phyloP scores from a whole-genome alignment of 106 monocot species.

The Cymbidium sinense region DNA sequence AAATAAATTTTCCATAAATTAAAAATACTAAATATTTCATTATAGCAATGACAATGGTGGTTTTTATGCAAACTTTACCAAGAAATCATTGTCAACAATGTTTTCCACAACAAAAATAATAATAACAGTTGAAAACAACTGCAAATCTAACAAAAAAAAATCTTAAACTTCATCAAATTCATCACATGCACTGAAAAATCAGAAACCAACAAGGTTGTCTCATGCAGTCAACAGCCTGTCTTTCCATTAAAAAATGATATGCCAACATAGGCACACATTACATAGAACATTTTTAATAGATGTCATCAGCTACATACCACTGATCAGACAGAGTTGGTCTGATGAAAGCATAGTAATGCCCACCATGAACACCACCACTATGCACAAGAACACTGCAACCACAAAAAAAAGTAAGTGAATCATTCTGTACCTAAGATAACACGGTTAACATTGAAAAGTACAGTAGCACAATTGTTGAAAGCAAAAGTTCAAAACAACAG shows the following conservation, averaged over 20 bases:
- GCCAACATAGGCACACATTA: not conserved
- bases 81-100: not conserved
- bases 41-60: not conserved
- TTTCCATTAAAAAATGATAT: not conserved
- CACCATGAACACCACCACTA: conserved; percentile 79
- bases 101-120: conserved; percentile 1
- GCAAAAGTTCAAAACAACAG: not conserved
- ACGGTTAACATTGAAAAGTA: not conserved
- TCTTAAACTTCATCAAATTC: not conserved
- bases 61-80: not conserved
- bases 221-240: not conserved
- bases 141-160: not conserved
- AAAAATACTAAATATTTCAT: not conserved
- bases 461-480: not conserved
- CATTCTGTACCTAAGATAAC: not conserved
- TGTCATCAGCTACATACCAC: conserved; percentile 33
- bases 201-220: not conserved
- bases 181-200: not conserved
- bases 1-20: not conserved
- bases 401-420: not conserved
- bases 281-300: not conserved
- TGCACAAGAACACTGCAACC: conserved; percentile 71
- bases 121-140: not conserved
- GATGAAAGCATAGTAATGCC: conserved; percentile 84
- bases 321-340: conserved; percentile 71